These are phyloP conservation scores for Podaxis sp. DNA, from an alignment of 768 basidiomycete genomes.

Conservation along the genomic window DNA sequence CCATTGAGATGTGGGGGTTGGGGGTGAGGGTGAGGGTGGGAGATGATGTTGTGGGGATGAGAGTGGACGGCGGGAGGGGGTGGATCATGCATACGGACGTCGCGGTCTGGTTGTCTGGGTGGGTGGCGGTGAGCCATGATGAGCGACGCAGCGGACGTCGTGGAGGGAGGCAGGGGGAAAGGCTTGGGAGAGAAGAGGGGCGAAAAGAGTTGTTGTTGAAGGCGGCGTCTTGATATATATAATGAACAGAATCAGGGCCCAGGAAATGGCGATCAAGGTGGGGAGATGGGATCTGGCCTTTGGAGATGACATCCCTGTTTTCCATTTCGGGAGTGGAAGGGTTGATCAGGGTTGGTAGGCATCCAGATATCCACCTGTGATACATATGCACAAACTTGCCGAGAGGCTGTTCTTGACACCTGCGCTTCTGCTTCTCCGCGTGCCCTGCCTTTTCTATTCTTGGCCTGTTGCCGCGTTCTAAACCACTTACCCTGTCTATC, in stretches of 20 bases:
- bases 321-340: slow-evolving; percentile 24
- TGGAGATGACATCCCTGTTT: slow-evolving; percentile 42
- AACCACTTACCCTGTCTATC: slow-evolving; percentile 35
- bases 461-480: slow-evolving; percentile 44
- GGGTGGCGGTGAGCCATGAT: slow-evolving; percentile 21
- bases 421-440: slow-evolving; percentile 45
- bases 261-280: slow-evolving; percentile 57
- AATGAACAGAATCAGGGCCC: slow-evolving; percentile 44
- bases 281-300: slow-evolving; percentile 45
- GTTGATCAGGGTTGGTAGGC: slow-evolving; percentile 12
- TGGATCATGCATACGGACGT: slow-evolving; percentile 63
- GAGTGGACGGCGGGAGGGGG: slow-evolving; percentile 30
- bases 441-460: slow-evolving; percentile 55
- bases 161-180: slow-evolving; percentile 28
- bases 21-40: slow-evolving; percentile 32
- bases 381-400: slow-evolving; percentile 14
- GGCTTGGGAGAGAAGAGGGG: slow-evolving; percentile 41
- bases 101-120: slow-evolving; percentile 39
- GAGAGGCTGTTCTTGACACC: slow-evolving; percentile 15
- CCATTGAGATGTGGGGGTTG: slow-evolving; percentile 57
- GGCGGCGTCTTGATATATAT: slow-evolving; percentile 56
- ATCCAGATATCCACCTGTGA: slow-evolving; percentile 13
- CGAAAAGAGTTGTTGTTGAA: slow-evolving; percentile 44
- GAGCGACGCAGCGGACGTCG: slow-evolving; percentile 23
- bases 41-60: slow-evolving; percentile 31